Evolutionary conservation across 495 filamentous ascomycete genomes (phyloP), one percentile per base, ranked within the genome.

Genomic region (Xylaria sp.): DNA sequence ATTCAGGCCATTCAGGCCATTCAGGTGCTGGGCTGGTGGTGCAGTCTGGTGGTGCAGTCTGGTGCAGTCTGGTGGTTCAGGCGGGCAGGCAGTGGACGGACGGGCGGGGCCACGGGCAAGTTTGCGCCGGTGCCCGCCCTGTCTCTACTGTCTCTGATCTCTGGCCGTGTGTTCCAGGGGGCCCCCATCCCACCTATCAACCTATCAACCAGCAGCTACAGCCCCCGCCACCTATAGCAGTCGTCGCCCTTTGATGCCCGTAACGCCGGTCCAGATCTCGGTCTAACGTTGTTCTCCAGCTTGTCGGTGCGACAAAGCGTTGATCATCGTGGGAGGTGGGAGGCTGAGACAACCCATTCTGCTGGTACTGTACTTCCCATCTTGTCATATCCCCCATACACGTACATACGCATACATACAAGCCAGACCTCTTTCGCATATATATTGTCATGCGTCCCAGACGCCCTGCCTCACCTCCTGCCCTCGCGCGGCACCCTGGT

Each of bases 81-180:
- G n/a, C n/a, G n/a, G n/a, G n/a, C n/a, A n/a, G n/a, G n/a, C n/a
- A n/a, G n/a, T n/a, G n/a, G n/a, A n/a, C n/a, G n/a, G n/a, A n/a
- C n/a, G 35, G 35, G 8, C 35, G 4, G 62, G 62, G 62, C 9
- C 3, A 41, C 62, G 62, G 62, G 8, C 29, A 26, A 35, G 29
- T 35, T 66, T 66, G 6, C 21, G 62, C 62, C 62, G 44, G 43
- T n/a, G 62, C 40, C 41, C 61, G 15, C 57, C 2, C 5, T 12
- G 29, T 37, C 61, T 48, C 19, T 52, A 5, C 1, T 40, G 26
- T 35, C 43, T 52, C 62, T 66, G 15, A 48, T 50, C 29, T 50
- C 19, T 19, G n/a, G n/a, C n/a, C n/a, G n/a, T n/a, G n/a, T n/a
- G n/a, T n/a, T n/a, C n/a, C n/a, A n/a, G n/a, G n/a, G n/a, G n/a